These are phyloP conservation scores for Diaporthe capsici DNA, from an alignment of 2,329 filamentous ascomycete genomes.

Conservation along the genomic window DNA sequence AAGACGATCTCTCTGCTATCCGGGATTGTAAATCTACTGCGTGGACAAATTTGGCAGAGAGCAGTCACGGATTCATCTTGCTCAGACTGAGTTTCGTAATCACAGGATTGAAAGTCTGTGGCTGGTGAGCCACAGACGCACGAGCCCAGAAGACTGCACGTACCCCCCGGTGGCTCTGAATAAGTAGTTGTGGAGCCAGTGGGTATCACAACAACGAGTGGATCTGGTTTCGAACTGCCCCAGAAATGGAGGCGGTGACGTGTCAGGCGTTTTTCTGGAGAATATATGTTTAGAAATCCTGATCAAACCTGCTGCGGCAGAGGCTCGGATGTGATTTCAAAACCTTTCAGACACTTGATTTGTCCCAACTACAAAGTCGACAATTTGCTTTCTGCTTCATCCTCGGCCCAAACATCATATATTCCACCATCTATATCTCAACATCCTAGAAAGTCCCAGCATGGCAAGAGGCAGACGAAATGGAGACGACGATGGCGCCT, in stretches of 20 bases:
- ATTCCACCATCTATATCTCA: background rate
- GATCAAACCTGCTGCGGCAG: background rate
- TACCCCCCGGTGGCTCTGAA: slow-evolving; percentile 31
- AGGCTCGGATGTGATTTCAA: background rate
- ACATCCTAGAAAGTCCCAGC: background rate
- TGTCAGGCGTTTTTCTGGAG: slow-evolving; percentile 18
- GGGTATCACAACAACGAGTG: slow-evolving; percentile 30
- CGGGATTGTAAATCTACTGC: background rate
- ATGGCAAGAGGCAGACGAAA: slow-evolving; percentile 39
- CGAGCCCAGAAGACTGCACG: background rate
- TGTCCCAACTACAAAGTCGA: background rate
- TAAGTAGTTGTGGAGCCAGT: slow-evolving; percentile 37
- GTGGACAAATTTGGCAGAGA: background rate
- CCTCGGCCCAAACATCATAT: background rate
- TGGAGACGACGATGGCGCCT: slow-evolving; percentile 29
- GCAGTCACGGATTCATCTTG: too few species aligned
- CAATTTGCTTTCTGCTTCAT: background rate
- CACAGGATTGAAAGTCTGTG: background rate
- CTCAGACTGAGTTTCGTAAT: background rate
- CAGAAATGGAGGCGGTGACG: slow-evolving; percentile 35
- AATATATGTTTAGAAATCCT: background rate
- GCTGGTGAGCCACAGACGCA: background rate
- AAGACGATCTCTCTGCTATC: background rate
- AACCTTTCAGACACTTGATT: background rate
- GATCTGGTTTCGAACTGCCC: slow-evolving; percentile 32